phyloP scores from a whole-genome alignment of 371 early-diverging fungal genomes.

The Encephalitozoon romaleae region DNA sequence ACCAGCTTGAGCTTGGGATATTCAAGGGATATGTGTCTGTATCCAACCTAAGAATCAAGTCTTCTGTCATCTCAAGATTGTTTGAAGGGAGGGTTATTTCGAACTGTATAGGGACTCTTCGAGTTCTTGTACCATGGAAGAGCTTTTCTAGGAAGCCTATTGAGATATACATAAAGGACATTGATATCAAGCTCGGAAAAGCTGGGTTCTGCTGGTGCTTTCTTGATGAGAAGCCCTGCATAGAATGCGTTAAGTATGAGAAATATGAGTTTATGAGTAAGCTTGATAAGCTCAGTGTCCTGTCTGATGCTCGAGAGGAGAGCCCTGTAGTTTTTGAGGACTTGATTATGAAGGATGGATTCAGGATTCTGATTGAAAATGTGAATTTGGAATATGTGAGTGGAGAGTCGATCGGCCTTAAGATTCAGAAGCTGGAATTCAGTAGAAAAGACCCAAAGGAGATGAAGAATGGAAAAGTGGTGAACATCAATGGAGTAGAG shows the following conservation, averaged over 20 bases:
- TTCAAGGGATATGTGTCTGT: conserved; percentile 13
- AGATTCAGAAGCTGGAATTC: neutral
- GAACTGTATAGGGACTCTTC: neutral
- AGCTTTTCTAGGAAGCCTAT: neutral
- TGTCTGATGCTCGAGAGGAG: neutral
- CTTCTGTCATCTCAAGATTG: neutral
- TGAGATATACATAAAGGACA: neutral
- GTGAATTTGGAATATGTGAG: neutral
- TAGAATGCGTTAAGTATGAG: neutral
- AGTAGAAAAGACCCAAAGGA: neutral
- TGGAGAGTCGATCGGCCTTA: neutral
- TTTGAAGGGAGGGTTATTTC: neutral
- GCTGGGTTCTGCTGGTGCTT: conserved; percentile 7
- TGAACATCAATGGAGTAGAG: neutral
- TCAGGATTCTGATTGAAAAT: neutral
- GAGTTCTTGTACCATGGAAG: neutral
- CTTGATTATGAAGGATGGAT: neutral
- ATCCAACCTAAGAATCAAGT: neutral
- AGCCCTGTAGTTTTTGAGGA: neutral
- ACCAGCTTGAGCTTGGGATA: conserved; percentile 14
- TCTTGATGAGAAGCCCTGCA: neutral
- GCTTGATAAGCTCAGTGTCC: neutral
- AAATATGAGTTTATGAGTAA: neutral
- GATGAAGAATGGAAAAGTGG: neutral
- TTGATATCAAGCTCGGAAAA: conserved; percentile 5